These are phyloP conservation scores for Solanum sparsipilum DNA, from an alignment of 257 asterid genomes.

Conservation along the genomic window DNA sequence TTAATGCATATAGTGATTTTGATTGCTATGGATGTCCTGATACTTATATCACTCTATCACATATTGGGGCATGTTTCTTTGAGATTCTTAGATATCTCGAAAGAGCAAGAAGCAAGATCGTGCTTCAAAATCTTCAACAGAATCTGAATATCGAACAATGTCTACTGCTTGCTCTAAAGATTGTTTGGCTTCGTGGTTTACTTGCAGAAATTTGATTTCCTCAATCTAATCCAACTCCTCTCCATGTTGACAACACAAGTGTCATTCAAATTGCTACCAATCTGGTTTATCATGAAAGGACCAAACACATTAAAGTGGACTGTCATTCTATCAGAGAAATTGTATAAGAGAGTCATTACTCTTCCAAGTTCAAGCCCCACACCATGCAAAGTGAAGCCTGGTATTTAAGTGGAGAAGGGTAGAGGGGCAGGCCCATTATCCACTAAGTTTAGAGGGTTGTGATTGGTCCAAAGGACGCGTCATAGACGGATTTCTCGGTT, in stretches of 20 bases:
- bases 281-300: background rate
- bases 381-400: too few species aligned
- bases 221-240: background rate
- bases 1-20: too few species aligned
- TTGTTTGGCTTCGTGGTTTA: background rate
- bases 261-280: background rate
- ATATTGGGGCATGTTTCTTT: background rate
- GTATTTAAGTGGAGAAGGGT: too few species aligned
- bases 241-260: background rate
- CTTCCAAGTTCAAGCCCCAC: background rate
- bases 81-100: background rate
- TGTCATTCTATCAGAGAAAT: background rate
- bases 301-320: background rate
- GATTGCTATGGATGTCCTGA: too few species aligned
- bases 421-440: too few species aligned
- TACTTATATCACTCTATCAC: background rate
- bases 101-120: background rate
- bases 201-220: background rate
- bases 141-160: background rate
- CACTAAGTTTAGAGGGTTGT: too few species aligned
- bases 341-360: background rate
- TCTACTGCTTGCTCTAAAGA: background rate
- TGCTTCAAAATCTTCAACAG: background rate
- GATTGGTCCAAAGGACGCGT: too few species aligned
- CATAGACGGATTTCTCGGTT: too few species aligned